These are phyloP conservation scores for Candida tammaniensis DNA, from an alignment of 805 yeast genomes.

Conservation along the genomic window DNA sequence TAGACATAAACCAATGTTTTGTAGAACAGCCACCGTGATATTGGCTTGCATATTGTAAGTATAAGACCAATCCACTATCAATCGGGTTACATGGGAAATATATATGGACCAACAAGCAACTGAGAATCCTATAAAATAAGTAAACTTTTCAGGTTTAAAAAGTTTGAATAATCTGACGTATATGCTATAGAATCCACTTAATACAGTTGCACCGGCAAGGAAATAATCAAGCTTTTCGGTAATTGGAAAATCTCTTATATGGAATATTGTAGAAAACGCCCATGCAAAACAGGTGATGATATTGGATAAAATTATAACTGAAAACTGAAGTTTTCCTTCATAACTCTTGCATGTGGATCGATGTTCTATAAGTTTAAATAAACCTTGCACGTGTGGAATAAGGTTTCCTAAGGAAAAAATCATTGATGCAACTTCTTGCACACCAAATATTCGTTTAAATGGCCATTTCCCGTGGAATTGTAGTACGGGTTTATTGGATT, in stretches of 20 bases:
- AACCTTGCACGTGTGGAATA: conserved; percentile 49
- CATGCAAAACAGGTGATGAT: conserved; percentile 56
- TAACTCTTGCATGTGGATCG: conserved; percentile 8
- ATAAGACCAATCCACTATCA: conserved; percentile 78
- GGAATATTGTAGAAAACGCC: conserved; percentile 83
- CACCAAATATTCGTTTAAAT: conserved; percentile 68
- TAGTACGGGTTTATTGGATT: conserved; percentile 49
- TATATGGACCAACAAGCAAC: conserved; percentile 50
- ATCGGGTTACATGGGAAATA: conserved; percentile 59
- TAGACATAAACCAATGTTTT: conserved; percentile 46
- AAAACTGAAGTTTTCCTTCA: conserved; percentile 5
- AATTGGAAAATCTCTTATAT: conserved; percentile 71
- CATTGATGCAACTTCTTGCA: conserved; percentile 82
- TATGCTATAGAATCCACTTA: conserved; percentile 74
- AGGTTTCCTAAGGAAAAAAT: conserved; percentile 63
- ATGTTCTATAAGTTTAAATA: conserved; percentile 22
- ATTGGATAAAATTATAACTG: conserved; percentile 4
- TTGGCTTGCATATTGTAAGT: conserved; percentile 94
- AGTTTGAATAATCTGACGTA: conserved; percentile 58
- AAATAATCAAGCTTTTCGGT: conserved; percentile 90
- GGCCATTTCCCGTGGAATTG: conserved; percentile 99
- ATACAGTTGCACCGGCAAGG: conserved; percentile 87
- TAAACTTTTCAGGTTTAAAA: conserved; percentile 34
- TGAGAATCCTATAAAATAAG: conserved; percentile 34
- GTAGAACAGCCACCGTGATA: conserved; percentile 71